A percentile compares a stretch with the other conserved stretches of the same genome.
phyloP scores from a whole-genome alignment of 192 early-diverging fungal genomes.

The Coemansia sp. region DNA sequence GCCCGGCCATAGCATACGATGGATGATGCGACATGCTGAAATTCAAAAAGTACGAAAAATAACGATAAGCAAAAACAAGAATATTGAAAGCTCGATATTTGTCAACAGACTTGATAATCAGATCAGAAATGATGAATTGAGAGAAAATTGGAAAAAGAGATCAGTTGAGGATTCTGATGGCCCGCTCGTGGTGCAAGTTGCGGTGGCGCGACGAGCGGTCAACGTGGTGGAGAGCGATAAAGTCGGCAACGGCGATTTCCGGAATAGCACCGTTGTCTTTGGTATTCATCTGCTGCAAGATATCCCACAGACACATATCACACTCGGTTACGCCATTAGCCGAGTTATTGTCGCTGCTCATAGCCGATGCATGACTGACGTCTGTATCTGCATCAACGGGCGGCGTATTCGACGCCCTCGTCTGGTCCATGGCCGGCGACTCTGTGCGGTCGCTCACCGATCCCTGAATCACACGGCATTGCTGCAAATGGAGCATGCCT shows the following conservation, averaged over 20 bases:
- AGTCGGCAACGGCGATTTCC: slow-evolving; percentile 2
- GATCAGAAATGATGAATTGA: slow-evolving; percentile 5
- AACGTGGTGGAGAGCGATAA: slow-evolving; percentile 36
- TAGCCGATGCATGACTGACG: neutral
- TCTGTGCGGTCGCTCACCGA: slow-evolving; percentile 5
- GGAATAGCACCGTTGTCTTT: neutral
- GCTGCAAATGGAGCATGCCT: slow-evolving; percentile 11
- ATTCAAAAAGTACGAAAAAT: neutral
- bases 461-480: slow-evolving; percentile 23
- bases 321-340: neutral
- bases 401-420: slow-evolving; percentile 12
- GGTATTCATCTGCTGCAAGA: slow-evolving; percentile 16
- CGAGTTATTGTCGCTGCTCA: neutral
- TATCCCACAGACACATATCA: slow-evolving; percentile 36
- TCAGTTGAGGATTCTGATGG: slow-evolving; percentile 37
- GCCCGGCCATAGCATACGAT: slow-evolving; percentile 44
- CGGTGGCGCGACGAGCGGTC: slow-evolving; percentile 40
- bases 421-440: slow-evolving; percentile 19
- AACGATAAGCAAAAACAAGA: neutral
- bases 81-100: neutral
- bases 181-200: slow-evolving; percentile 33
- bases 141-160: neutral
- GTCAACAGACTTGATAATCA: too few relatives aligned
- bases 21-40: slow-evolving; percentile 44
- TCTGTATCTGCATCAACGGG: neutral